Conservation (phyloP, 1,284 basidiomycete genomes). For the Leucoagaricus sp. region DNA sequence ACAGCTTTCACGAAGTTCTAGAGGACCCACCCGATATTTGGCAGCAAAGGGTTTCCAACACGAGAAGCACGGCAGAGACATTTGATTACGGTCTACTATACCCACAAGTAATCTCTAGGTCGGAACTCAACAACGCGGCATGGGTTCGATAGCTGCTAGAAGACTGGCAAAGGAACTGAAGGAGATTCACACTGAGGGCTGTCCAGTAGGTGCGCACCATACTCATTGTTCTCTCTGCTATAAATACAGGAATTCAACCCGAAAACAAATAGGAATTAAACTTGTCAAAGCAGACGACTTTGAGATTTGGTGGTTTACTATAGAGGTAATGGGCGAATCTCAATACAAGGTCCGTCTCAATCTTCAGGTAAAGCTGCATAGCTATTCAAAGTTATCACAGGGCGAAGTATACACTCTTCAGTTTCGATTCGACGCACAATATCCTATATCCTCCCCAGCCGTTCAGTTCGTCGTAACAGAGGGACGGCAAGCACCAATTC, state of each 20-base stretch:
- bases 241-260: neutral
- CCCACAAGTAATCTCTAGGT: neutral
- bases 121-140: constrained; percentile 22
- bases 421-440: constrained; percentile 75
- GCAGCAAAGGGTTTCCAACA: constrained; percentile 1
- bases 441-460: constrained; percentile 82
- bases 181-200: constrained; percentile 70
- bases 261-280: constrained; percentile 55
- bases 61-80: neutral
- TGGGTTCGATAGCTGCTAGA: constrained; percentile 66
- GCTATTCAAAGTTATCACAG: constrained; percentile 35
- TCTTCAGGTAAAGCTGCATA: constrained; percentile 3
- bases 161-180: constrained; percentile 72
- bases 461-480: constrained; percentile 77
- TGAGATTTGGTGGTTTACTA: constrained; percentile 68
- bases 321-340: constrained; percentile 80
- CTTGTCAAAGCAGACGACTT: constrained; percentile 75
- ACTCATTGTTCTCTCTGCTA: neutral
- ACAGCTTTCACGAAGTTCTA: neutral
- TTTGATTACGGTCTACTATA: constrained; percentile 14
- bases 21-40: neutral
- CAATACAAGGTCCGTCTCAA: constrained; percentile 58
- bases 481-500: constrained; percentile 62
- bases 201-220: constrained; percentile 62
- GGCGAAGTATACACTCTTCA: constrained; percentile 74